These are phyloP conservation scores for Pistacia atlantica DNA, from an alignment of 345 rosid species.

Conservation along the genomic window DNA sequence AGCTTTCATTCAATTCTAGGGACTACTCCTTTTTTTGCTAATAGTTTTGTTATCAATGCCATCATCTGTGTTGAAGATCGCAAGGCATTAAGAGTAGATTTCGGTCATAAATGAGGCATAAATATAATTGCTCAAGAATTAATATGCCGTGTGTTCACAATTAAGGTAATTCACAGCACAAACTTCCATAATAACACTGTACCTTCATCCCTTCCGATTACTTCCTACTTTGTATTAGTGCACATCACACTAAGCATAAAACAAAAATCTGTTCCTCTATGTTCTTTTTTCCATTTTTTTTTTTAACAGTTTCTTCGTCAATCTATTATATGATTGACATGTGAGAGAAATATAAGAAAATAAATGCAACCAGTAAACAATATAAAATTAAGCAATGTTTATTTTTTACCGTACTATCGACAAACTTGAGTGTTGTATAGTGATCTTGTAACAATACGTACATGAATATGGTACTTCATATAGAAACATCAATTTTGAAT, in stretches of 20 bases:
- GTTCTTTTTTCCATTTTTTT: too few relatives aligned
- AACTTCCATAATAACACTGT: background rate
- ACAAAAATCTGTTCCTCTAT: background rate
- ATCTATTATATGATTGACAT: too few relatives aligned
- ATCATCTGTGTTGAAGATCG: background rate
- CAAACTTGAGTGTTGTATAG: too few relatives aligned
- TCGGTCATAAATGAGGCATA: background rate
- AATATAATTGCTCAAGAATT: background rate
- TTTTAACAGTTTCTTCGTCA: too few relatives aligned
- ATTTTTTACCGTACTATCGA: too few relatives aligned
- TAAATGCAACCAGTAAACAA: too few relatives aligned
- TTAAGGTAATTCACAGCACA: slow-evolving; percentile 1
- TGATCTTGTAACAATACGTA: background rate
- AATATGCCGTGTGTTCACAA: background rate
- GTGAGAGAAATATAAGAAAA: background rate
- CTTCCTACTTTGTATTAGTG: background rate
- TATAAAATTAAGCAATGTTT: too few relatives aligned
- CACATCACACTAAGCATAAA: background rate
- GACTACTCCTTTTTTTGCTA: background rate
- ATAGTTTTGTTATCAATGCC: background rate
- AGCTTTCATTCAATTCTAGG: slow-evolving; percentile 12
- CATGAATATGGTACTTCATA: background rate
- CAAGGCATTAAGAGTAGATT: background rate
- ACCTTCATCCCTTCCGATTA: background rate
- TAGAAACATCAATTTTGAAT: too few relatives aligned